Conservation (phyloP, 495 filamentous ascomycete genomes). For the Talaromyces ruber region DNA sequence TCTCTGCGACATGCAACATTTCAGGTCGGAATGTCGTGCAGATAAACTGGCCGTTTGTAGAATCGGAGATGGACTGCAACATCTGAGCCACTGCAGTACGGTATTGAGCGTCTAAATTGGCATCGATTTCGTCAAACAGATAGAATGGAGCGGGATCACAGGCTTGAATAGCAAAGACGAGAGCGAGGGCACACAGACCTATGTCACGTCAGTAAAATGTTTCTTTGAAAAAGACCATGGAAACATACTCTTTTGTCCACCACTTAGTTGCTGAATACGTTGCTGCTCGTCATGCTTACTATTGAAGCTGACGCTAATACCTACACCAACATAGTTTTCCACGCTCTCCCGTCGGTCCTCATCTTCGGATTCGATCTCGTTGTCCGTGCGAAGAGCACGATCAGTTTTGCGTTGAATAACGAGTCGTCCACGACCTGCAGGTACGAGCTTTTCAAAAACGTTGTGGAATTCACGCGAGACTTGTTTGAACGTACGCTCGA, state of each 20-base stretch:
- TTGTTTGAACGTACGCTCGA: slow-evolving; percentile 97
- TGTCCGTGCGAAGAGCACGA: slow-evolving; percentile 48
- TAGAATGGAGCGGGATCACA: slow-evolving; percentile 98
- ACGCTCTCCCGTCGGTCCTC: slow-evolving; percentile 56
- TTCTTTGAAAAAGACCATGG: background rate
- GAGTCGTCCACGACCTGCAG: slow-evolving; percentile 81
- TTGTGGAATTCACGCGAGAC: slow-evolving; percentile 84
- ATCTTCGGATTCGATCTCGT: slow-evolving; percentile 60
- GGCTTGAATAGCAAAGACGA: slow-evolving; percentile 98
- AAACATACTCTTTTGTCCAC: slow-evolving; percentile 87
- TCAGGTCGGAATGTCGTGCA: slow-evolving; percentile 97
- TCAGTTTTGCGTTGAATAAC: slow-evolving; percentile 91
- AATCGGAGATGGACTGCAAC: slow-evolving; percentile 65
- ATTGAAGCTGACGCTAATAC: slow-evolving; percentile 98
- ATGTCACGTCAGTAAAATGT: background rate
- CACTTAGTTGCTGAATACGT: slow-evolving; percentile 90
- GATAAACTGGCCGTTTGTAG: slow-evolving; percentile 59
- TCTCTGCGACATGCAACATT: slow-evolving; percentile 90
- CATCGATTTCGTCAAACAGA: slow-evolving; percentile 98
- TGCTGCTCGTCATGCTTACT: slow-evolving; percentile 98
- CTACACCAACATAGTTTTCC: slow-evolving; percentile 94
- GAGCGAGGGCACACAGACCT: slow-evolving; percentile 89
- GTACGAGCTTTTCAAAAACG: slow-evolving; percentile 92
- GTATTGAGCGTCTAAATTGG: slow-evolving; percentile 96
- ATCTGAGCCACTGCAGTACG: slow-evolving; percentile 87